These are phyloP conservation scores for Asterella californica DNA, from an alignment of 225 moss, liverwort and hornwort species.

Conservation along the genomic window DNA sequence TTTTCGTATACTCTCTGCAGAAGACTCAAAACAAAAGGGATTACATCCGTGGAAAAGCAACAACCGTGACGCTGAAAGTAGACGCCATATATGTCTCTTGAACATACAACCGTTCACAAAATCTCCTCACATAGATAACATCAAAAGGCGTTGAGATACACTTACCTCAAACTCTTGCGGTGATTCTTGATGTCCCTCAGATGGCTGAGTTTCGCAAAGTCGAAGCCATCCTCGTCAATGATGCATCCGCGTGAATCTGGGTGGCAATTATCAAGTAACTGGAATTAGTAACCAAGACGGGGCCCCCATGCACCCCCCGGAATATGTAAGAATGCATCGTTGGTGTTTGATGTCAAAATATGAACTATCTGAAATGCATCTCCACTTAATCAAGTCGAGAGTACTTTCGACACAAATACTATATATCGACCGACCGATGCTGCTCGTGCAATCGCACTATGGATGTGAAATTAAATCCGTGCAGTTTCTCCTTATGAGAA, in stretches of 20 bases:
- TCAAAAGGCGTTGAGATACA: neutral
- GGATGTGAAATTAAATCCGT: too few relatives aligned
- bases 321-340: neutral
- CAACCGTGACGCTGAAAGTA: neutral
- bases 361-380: too few relatives aligned
- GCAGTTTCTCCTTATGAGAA: too few relatives aligned
- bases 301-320: neutral
- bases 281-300: neutral
- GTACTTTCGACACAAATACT: too few relatives aligned
- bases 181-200: conserved; percentile 79
- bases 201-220: conserved; percentile 74
- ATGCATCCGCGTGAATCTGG: conserved; percentile 95
- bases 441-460: too few relatives aligned
- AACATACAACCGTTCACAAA: neutral
- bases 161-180: conserved; percentile 45
- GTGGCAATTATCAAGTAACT: neutral
- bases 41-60: neutral
- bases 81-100: neutral
- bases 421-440: too few relatives aligned
- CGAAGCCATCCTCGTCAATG: conserved; percentile 91
- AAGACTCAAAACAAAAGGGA: neutral
- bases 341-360: too few relatives aligned
- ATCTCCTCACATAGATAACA: neutral
- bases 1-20: conserved; percentile 67
- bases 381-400: too few relatives aligned